Evolutionary conservation across 306 rosid species (phyloP).

Genomic region (Abrus precatorius): DNA sequence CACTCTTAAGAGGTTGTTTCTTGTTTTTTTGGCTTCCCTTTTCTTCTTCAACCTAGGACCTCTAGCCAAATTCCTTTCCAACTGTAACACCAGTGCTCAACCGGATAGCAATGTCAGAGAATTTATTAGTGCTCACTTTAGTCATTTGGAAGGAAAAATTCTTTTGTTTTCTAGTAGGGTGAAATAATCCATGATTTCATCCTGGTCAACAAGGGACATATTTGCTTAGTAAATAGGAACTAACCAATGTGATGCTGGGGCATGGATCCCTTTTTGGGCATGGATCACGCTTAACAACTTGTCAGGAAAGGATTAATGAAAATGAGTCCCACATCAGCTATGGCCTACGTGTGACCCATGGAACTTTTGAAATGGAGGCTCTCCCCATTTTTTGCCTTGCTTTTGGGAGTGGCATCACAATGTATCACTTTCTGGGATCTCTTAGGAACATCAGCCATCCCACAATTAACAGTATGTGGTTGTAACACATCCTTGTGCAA

Average conservation of each 20-base stretch:
- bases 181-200: conserved; percentile 1
- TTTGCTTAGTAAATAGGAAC: conserved; percentile 8
- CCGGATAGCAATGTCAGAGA: not conserved
- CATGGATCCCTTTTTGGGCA: not conserved
- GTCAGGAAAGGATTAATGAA: not conserved
- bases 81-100: not conserved
- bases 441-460: not conserved
- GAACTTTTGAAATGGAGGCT: not conserved
- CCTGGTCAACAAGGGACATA: not conserved
- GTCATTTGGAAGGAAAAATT: not conserved
- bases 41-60: too few species aligned
- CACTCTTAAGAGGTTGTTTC: too few species aligned
- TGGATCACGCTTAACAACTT: not conserved
- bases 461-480: not conserved
- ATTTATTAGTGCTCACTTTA: not conserved
- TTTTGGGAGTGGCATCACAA: not conserved
- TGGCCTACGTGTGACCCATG: not conserved
- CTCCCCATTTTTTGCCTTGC: too few species aligned
- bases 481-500: not conserved
- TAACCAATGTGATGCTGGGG: not conserved
- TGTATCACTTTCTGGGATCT: not conserved
- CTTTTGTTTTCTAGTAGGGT: not conserved
- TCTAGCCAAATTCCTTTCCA: too few species aligned
- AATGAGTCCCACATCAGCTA: not conserved
- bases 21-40: too few species aligned